phyloP scores from a whole-genome alignment of 164 flowering plant species.

The Magnolia kwangsiensis region DNA sequence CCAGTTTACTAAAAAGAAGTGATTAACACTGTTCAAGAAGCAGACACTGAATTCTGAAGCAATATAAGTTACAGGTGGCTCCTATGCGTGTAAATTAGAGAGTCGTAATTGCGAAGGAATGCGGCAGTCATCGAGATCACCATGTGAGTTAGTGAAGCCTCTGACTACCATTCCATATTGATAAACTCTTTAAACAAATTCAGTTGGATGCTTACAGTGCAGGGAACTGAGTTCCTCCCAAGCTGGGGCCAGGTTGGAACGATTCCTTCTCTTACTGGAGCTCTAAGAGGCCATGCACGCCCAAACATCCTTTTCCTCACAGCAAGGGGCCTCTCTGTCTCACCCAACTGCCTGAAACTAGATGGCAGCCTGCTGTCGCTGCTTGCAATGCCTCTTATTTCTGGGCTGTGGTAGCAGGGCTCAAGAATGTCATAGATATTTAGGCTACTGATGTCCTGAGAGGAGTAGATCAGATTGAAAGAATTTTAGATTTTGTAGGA shows the following conservation, averaged over 20 bases:
- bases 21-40: too few relatives aligned
- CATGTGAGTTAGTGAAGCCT: too few relatives aligned
- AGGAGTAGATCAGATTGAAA: not conserved
- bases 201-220: slow-evolving; percentile 61
- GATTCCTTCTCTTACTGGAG: slow-evolving; percentile 71
- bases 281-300: slow-evolving; percentile 89
- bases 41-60: too few relatives aligned
- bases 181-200: not conserved
- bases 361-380: slow-evolving; percentile 43
- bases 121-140: too few relatives aligned
- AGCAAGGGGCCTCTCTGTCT: slow-evolving; percentile 72
- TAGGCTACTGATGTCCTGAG: slow-evolving; percentile 48
- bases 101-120: too few relatives aligned
- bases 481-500: not conserved
- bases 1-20: too few relatives aligned
- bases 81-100: too few relatives aligned
- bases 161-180: too few relatives aligned
- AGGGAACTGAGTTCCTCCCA: slow-evolving; percentile 42
- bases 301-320: slow-evolving; percentile 93
- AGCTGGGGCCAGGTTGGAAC: slow-evolving; percentile 89
- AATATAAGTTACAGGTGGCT: too few relatives aligned
- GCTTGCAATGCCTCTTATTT: slow-evolving; percentile 16
- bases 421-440: slow-evolving; percentile 85
- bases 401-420: slow-evolving; percentile 67
- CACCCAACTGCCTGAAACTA: slow-evolving; percentile 72